These are phyloP conservation scores for Sporisorium scitamineum DNA, from an alignment of 1,284 basidiomycete species.

Conservation along the genomic window DNA sequence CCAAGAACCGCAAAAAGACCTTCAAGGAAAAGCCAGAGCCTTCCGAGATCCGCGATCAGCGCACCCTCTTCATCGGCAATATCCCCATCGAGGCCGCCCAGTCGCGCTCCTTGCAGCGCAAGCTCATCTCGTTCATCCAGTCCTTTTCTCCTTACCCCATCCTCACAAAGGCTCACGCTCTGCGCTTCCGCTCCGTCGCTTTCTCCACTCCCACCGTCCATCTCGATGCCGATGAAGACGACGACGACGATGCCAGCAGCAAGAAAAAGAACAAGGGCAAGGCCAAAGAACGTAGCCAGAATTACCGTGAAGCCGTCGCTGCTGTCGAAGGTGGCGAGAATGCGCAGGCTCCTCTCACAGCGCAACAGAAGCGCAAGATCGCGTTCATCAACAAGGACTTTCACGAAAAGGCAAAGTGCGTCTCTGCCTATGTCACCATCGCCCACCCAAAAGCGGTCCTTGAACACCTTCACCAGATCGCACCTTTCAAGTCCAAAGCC, in stretches of 20 bases:
- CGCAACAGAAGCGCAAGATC: conserved; percentile 90
- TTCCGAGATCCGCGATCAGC: conserved; percentile 74
- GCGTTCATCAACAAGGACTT: conserved; percentile 89
- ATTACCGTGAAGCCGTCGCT: conserved; percentile 75
- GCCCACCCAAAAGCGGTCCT: conserved; percentile 51
- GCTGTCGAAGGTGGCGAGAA: conserved; percentile 61
- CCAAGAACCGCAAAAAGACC: conserved; percentile 47
- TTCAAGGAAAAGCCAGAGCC: conserved; percentile 55
- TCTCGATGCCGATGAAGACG: conserved; percentile 58
- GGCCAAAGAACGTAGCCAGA: conserved; percentile 72
- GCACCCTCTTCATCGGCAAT: conserved; percentile 95
- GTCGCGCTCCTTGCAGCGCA: conserved; percentile 70
- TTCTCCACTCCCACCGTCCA: conserved; percentile 67
- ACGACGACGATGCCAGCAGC: conserved; percentile 50
- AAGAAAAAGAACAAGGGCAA: conserved; percentile 67
- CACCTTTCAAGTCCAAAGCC: conserved; percentile 34
- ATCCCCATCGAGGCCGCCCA: conserved; percentile 81
- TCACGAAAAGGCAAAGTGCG: conserved; percentile 61
- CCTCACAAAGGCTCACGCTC: conserved; percentile 48
- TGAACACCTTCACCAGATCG: conserved; percentile 30
- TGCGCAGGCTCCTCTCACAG: conserved; percentile 75
- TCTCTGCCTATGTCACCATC: conserved; percentile 67
- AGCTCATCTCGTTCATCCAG: conserved; percentile 69
- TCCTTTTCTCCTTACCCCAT: conserved; percentile 58
- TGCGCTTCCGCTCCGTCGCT: conserved; percentile 69